Evolutionary conservation across 495 filamentous ascomycete species (phyloP).

Genomic region (Chlorociboria aeruginascens): DNA sequence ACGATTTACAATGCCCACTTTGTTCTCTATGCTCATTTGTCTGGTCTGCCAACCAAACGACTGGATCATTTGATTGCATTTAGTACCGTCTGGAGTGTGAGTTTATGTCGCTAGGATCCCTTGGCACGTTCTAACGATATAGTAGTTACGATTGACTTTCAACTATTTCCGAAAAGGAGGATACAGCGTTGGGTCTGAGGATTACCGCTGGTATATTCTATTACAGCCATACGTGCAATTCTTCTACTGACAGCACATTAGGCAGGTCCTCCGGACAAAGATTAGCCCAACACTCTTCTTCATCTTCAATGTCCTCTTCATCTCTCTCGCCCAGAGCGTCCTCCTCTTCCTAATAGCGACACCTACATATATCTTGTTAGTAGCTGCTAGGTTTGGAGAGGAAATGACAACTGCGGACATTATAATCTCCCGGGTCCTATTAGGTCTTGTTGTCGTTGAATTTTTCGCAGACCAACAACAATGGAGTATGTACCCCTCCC

Average conservation of each 20-base stretch:
- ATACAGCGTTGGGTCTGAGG: slow-evolving; percentile 75
- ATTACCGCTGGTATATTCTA: slow-evolving; percentile 69
- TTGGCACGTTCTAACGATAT: background rate
- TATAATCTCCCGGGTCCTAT: slow-evolving; percentile 50
- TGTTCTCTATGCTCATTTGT: slow-evolving; percentile 61
- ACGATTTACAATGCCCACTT: slow-evolving; percentile 85
- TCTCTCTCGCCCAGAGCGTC: slow-evolving; percentile 72
- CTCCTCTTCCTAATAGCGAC: slow-evolving; percentile 63
- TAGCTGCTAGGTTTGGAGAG: slow-evolving; percentile 25
- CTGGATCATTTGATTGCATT: slow-evolving; percentile 65
- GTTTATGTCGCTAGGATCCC: slow-evolving; percentile 18
- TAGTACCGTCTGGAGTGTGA: slow-evolving; percentile 70
- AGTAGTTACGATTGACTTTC: slow-evolving; percentile 67
- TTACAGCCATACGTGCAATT: background rate
- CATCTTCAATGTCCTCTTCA: slow-evolving; percentile 79
- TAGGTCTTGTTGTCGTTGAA: slow-evolving; percentile 63
- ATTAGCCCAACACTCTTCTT: slow-evolving; percentile 48
- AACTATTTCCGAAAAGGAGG: slow-evolving; percentile 98
- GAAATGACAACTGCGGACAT: slow-evolving; percentile 46
- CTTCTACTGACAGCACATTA: background rate
- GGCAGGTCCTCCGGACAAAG: slow-evolving; percentile 15
- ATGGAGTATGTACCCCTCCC: slow-evolving; percentile 48
- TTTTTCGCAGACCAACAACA: slow-evolving; percentile 86
- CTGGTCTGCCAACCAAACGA: slow-evolving; percentile 56
- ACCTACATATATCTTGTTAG: slow-evolving; percentile 72